Evolutionary conservation across 352 stramenopile genomes (phyloP).

Genomic region (Globisporangium acanthophoron): DNA sequence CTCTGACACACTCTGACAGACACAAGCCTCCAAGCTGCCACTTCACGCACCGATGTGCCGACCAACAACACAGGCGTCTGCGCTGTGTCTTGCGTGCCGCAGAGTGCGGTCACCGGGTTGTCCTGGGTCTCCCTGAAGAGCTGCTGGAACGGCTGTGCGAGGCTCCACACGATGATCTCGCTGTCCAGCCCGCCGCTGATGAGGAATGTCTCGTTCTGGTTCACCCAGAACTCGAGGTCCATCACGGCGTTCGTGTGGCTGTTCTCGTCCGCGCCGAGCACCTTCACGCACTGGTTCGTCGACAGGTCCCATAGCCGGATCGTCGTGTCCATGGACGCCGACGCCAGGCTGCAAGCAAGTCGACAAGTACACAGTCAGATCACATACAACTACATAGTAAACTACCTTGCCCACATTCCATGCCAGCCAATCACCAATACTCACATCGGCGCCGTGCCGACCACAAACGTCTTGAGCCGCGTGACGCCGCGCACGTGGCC

Average conservation of each 20-base stretch:
- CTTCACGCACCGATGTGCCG: slow-evolving; percentile 49
- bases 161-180: slow-evolving; percentile 83
- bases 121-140: slow-evolving; percentile 82
- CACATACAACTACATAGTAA: neutral
- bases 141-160: slow-evolving; percentile 70
- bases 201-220: slow-evolving; percentile 79
- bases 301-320: slow-evolving; percentile 82
- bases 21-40: too few species aligned
- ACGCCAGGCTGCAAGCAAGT: slow-evolving; percentile 38
- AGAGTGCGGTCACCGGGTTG: slow-evolving; percentile 69
- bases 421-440: neutral
- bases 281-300: slow-evolving; percentile 79
- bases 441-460: slow-evolving; percentile 56
- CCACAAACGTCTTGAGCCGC: slow-evolving; percentile 76
- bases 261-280: slow-evolving; percentile 58
- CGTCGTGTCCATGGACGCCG: slow-evolving; percentile 74
- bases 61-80: slow-evolving; percentile 74
- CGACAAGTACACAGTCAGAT: neutral
- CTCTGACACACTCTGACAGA: neutral
- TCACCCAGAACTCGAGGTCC: slow-evolving; percentile 86
- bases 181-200: slow-evolving; percentile 75
- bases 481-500: slow-evolving; percentile 77
- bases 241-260: slow-evolving; percentile 80
- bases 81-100: slow-evolving; percentile 53
- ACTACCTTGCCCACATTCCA: neutral